These are phyloP conservation scores for Candida golubevii DNA, from an alignment of 805 yeast genomes.

Conservation along the genomic window DNA sequence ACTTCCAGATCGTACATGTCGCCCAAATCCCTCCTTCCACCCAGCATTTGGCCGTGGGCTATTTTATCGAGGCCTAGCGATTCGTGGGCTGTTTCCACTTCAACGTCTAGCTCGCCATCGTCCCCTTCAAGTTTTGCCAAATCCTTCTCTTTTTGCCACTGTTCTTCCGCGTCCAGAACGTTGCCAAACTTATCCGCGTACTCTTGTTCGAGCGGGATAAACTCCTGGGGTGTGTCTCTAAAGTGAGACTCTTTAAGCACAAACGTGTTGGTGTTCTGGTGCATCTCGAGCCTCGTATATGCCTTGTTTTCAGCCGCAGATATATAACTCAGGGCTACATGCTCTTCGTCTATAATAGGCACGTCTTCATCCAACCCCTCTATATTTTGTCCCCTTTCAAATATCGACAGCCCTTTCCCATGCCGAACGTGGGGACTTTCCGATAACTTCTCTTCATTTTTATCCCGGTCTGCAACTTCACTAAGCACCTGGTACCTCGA, in stretches of 20 bases:
- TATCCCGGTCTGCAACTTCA: too few relatives aligned
- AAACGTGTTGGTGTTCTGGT: slow-evolving; percentile 6
- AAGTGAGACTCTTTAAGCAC: slow-evolving; percentile 11
- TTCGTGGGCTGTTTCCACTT: neutral
- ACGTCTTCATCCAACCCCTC: neutral
- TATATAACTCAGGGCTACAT: too few relatives aligned
- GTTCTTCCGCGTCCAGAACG: slow-evolving; percentile 9
- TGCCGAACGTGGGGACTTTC: too few relatives aligned
- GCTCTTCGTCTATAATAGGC: neutral
- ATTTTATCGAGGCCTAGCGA: neutral
- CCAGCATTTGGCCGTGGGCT: neutral
- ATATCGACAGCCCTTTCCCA: neutral
- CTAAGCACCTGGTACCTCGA: slow-evolving; percentile 2
- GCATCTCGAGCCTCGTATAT: slow-evolving; percentile 3
- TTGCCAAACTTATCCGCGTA: slow-evolving; percentile 15
- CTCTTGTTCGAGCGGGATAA: slow-evolving; percentile 6
- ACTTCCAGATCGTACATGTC: slow-evolving; percentile 15
- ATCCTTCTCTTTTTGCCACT: too few relatives aligned
- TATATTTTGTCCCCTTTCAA: neutral
- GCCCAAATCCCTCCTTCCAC: neutral
- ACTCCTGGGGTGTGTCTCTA: slow-evolving; percentile 5
- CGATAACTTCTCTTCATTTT: too few relatives aligned
- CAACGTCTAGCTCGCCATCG: slow-evolving; percentile 6
- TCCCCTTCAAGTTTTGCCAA: neutral
- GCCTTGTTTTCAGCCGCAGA: slow-evolving; percentile 18